These are phyloP conservation scores for Eutrema yunnanense DNA, from an alignment of 345 rosid genomes.

Conservation along the genomic window DNA sequence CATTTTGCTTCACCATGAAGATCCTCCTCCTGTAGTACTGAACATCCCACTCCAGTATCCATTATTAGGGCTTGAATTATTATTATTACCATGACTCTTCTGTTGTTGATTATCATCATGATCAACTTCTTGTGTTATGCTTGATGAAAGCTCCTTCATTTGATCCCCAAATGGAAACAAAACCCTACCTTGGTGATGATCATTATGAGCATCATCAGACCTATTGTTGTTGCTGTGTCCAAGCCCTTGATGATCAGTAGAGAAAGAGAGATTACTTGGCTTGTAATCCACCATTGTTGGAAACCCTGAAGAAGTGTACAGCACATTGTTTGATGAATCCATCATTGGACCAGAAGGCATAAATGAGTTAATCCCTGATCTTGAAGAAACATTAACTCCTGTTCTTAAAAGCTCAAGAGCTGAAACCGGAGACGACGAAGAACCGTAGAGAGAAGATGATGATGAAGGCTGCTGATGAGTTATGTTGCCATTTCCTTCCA, in stretches of 20 bases:
- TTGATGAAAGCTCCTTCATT: slow-evolving; percentile 32
- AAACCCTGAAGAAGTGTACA: slow-evolving; percentile 34
- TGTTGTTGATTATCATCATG: slow-evolving; percentile 32
- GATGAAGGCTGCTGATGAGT: slow-evolving; percentile 20
- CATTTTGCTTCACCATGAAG: slow-evolving; percentile 37
- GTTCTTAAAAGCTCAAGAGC: slow-evolving; percentile 29
- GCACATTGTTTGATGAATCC: slow-evolving; percentile 23
- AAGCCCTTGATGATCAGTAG: slow-evolving; percentile 18
- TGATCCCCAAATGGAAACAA: slow-evolving; percentile 33
- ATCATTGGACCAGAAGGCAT: slow-evolving; percentile 29
- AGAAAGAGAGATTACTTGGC: slow-evolving; percentile 23
- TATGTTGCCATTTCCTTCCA: slow-evolving; percentile 27
- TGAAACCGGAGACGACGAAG: slow-evolving; percentile 30
- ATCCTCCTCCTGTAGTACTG: slow-evolving; percentile 32
- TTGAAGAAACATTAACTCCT: slow-evolving; percentile 27
- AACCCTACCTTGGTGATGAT: slow-evolving; percentile 26
- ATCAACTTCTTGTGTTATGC: slow-evolving; percentile 33
- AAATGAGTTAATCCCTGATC: slow-evolving; percentile 29
- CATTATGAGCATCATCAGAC: slow-evolving; percentile 4
- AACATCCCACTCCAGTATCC: slow-evolving; percentile 39
- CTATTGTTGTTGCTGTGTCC: slow-evolving; percentile 18
- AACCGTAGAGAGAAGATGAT: slow-evolving; percentile 19
- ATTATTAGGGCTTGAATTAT: slow-evolving; percentile 29
- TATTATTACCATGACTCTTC: slow-evolving; percentile 24
- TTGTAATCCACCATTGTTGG: slow-evolving; percentile 32